Percentiles rank a stretch among this genome's conserved stretches.
phyloP scores from a whole-genome alignment of 371 early-diverging fungal genomes.

The Rozella allomycis region DNA sequence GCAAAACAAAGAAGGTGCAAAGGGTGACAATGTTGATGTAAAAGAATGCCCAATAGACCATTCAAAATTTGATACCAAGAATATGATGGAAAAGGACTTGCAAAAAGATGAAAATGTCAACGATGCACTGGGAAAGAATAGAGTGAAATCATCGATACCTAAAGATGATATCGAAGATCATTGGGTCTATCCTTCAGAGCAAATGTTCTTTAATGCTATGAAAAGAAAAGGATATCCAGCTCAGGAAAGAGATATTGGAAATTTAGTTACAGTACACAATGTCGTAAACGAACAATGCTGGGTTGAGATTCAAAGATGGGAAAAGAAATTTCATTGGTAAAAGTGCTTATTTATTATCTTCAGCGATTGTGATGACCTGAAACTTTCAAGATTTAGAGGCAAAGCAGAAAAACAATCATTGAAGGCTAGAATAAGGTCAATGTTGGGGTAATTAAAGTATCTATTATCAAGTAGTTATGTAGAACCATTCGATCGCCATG shows the following conservation, averaged over 20 bases:
- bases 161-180: background rate
- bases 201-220: conserved; percentile 87
- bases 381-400: conserved; percentile 58
- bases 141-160: background rate
- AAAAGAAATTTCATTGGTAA: conserved; percentile 45
- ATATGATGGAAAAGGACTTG: background rate
- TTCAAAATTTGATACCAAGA: background rate
- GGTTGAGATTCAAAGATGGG: conserved; percentile 82
- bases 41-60: background rate
- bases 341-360: conserved; percentile 1
- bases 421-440: conserved; percentile 31
- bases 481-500: conserved; percentile 85
- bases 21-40: no score
- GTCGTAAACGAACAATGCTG: conserved; percentile 87
- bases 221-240: conserved; percentile 81
- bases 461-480: conserved; percentile 14
- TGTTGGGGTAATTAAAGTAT: conserved; percentile 3
- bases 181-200: conserved; percentile 93
- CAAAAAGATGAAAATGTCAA: background rate
- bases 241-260: conserved; percentile 62
- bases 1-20: no score
- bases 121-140: background rate
- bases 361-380: conserved; percentile 27
- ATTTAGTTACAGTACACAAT: conserved; percentile 91
- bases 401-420: conserved; percentile 56